These are phyloP conservation scores for Sorghum bicolor DNA, from an alignment of 176 grass and related monocot species.

Conservation along the genomic window Sorghum_bicolor_NCBIv3 NC_012876.2:62415501-62416000, in stretches of 20 bases:
- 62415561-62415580: background rate
- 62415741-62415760: background rate
- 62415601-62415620: background rate
- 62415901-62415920: background rate
- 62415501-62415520: background rate
- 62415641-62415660: background rate
- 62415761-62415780: background rate
- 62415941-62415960: background rate
- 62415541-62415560: conserved; percentile 11
- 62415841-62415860: background rate
- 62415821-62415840: background rate
- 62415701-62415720: background rate
- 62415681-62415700: background rate
- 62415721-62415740: background rate
- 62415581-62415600: background rate
- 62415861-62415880: background rate
- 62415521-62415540: background rate
- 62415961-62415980: background rate
- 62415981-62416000: background rate
- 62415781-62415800: background rate
- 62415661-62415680: conserved; percentile 2
- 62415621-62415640: conserved; percentile 4
- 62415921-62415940: background rate
- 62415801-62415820: background rate
- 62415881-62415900: background rate